Base-by-base conservation (phyloP, 805 yeast genomes). In the Hyphopichia homilentoma region DNA sequence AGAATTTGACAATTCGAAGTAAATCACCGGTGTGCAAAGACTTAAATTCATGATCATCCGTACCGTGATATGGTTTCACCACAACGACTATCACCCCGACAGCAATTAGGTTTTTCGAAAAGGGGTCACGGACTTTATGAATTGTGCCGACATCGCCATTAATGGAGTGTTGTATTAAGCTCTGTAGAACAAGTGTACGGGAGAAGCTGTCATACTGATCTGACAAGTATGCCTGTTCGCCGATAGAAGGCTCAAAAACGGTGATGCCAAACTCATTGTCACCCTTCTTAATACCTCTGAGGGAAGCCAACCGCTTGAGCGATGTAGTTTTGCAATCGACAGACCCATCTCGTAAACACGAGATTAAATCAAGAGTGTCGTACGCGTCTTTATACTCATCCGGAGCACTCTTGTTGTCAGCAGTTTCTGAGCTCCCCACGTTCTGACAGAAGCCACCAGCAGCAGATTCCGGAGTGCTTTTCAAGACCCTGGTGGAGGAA, bases 1-100 rank as follows among this genome's bases (percentile, higher is more conserved):
- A 54, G 30, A 61, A 59, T 30, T 47, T 44, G 12, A 56, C 47
- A 6, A 59, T 39, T 24, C 61, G 32, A 2, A 61, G 34, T 13
- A 60, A 44, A 35, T 59, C 65, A 2, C 68, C 68, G 7, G 50
- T 43, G 23, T 55, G 49, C 17, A 61, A 44, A 9, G 39, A 34
- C 2, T 28, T 29, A 30, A 56, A 57, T 13, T 54, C 61, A 25
- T 36, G 30, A 2, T 35, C 43, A 4, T 24, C 28, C 5, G 20
- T 27, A 1, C 54, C 54, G 13, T 43, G 39, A 33, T 48, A 60
- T 5, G 58, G 57, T 29, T 50, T 44, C 3, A 57, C 52, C 4
- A 59, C 63, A 9, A 59, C 62, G 2, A 59, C 65, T 13, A 58
- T 48, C 1, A 54, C 54, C 2, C 68, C 68, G 8, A 57, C 40